Base-by-base conservation (phyloP, 2,329 filamentous ascomycete species). In the Aurifilum marmelostoma region DNA sequence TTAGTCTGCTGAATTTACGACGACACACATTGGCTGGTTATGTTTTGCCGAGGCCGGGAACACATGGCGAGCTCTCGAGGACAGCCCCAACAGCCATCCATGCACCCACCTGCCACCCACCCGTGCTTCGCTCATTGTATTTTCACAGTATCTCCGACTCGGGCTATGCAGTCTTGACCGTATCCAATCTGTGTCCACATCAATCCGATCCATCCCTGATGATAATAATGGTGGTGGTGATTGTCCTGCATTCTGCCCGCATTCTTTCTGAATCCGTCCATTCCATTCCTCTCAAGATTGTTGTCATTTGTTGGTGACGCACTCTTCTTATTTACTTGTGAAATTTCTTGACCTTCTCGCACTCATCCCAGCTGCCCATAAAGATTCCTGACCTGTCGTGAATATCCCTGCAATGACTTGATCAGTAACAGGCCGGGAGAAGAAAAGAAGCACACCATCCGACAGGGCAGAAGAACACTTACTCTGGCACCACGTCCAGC, bases 311-410 rank as follows among this genome's bases (percentile, higher is more conserved):
- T 21, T 47, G 43, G 21, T 47, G 7, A 54, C 63, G 58, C 54
- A 8, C 34, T 34, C 34, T 34, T 58, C 54, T 37, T 52, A 50
- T 56, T 75, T 77, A 80, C 81, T 91, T 91, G 83, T 96, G 91
- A 76, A 91, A 90, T 71, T 88, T 83, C 80, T 97, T 97, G 74
- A 98, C 93, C 86, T 97, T 97, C 84, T 97, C 93, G 63, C 99
- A 88, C 84, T 99, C 96, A 72, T 97, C 92, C 75, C 91, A 93
- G 75, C 94, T 97, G 73, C 96, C 96, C 84, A 99, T 87, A 83
- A 97, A 99, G 77, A 99, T 97, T 74, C 96, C 96, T 27, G 94
- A 94, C 77, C 90, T 89, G 83, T 99, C 96, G 81, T 99, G 96
- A 76, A 99, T 99, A 80, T 93, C 87, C 59, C 70, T 71, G 37